Conservation (phyloP, 2,329 filamentous ascomycete species). For the Colletotrichum sp. region DNA sequence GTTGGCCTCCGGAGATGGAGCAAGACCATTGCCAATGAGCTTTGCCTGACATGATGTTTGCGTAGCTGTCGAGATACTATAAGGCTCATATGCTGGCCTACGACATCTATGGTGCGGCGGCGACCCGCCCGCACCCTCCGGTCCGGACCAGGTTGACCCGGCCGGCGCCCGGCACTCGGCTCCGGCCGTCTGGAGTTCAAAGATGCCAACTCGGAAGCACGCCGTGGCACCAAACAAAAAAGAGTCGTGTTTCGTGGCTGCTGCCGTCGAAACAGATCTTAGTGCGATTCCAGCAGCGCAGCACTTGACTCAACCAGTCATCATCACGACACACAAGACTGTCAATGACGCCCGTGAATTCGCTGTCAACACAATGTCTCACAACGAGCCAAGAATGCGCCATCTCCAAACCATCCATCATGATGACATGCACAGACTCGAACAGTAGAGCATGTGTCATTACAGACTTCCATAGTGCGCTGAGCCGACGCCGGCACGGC, state of each 20-base stretch:
- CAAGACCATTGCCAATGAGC: too few relatives aligned
- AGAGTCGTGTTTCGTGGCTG: not conserved
- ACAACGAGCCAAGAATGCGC: not conserved
- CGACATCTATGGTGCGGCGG: too few relatives aligned
- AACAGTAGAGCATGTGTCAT: not conserved
- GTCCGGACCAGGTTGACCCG: not conserved
- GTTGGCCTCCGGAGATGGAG: too few relatives aligned
- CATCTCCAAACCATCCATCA: not conserved
- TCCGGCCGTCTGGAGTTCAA: not conserved
- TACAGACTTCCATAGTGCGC: not conserved
- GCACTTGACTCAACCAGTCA: not conserved
- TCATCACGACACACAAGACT: not conserved
- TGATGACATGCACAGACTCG: slow-evolving; percentile 1
- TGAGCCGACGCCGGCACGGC: not conserved
- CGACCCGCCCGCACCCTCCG: too few relatives aligned
- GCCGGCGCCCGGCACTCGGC: not conserved
- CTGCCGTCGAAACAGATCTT: not conserved
- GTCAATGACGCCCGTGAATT: not conserved
- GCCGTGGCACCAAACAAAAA: not conserved
- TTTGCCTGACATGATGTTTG: too few relatives aligned
- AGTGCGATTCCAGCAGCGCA: not conserved
- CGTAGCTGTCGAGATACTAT: too few relatives aligned
- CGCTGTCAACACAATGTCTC: not conserved
- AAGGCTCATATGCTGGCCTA: too few relatives aligned
- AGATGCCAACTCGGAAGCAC: not conserved